Percentiles rank a stretch among this genome's conserved stretches.
These are phyloP conservation scores for Boletus rubescentipes DNA, from an alignment of 768 basidiomycete species.

Conservation along the genomic window DNA sequence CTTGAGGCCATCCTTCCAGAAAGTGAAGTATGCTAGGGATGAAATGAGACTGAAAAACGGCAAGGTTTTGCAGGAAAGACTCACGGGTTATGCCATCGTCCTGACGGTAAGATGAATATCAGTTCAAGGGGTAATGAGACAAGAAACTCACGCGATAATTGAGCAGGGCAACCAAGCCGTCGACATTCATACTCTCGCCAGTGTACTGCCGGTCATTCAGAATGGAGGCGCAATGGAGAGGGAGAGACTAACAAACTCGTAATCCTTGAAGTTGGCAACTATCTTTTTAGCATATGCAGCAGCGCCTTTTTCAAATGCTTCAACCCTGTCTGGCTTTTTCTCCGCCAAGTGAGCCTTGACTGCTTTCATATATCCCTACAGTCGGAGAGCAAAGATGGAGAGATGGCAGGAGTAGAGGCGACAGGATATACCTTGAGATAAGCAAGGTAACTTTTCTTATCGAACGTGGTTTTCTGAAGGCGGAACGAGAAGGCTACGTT, in stretches of 20 bases:
- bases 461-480: slow-evolving; percentile 75
- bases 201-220: slow-evolving; percentile 49
- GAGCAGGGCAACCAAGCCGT: slow-evolving; percentile 92
- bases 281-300: slow-evolving; percentile 82
- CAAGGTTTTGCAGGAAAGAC: slow-evolving; percentile 25
- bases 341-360: slow-evolving; percentile 67
- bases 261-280: slow-evolving; percentile 87
- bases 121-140: background rate
- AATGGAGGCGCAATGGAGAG: too few relatives aligned
- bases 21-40: slow-evolving; percentile 76
- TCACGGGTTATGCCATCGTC: slow-evolving; percentile 81
- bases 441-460: slow-evolving; percentile 83
- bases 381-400: background rate
- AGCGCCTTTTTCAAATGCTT: slow-evolving; percentile 82
- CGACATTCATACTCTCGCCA: slow-evolving; percentile 75
- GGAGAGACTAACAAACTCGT: slow-evolving; percentile 71
- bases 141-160: slow-evolving; percentile 76
- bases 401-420: background rate
- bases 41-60: slow-evolving; percentile 6
- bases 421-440: slow-evolving; percentile 68
- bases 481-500: slow-evolving; percentile 92
- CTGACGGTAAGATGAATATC: slow-evolving; percentile 34
- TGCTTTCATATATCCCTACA: slow-evolving; percentile 89
- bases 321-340: slow-evolving; percentile 57
- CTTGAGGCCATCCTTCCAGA: slow-evolving; percentile 96